Evolutionary conservation across 352 stramenopile genomes (phyloP).

Genomic region (Phytophthora pisi): DNA sequence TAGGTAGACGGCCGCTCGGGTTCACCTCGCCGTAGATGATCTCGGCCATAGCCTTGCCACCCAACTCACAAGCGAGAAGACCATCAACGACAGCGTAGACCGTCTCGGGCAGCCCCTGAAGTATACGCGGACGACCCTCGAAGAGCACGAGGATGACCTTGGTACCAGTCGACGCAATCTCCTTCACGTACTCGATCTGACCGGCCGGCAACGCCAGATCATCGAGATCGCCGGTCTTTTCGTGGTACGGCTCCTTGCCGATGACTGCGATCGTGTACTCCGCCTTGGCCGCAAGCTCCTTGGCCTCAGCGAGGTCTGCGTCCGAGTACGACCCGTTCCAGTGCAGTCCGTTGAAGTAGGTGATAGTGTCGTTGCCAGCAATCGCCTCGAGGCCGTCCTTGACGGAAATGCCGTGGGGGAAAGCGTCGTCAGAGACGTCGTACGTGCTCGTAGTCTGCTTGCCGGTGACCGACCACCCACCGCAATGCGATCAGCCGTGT

Average conservation of each 20-base stretch:
- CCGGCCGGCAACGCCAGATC: conserved; percentile 65
- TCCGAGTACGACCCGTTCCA: conserved; percentile 34
- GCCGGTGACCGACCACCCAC: conserved; percentile 76
- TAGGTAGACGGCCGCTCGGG: conserved; percentile 79
- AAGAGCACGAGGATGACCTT: conserved; percentile 84
- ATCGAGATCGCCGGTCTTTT: conserved; percentile 87
- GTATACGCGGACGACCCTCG: conserved; percentile 73
- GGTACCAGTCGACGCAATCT: conserved; percentile 61
- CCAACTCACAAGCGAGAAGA: conserved; percentile 73
- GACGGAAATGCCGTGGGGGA: conserved; percentile 66
- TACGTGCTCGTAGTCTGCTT: conserved; percentile 23
- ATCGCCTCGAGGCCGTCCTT: conserved; percentile 55
- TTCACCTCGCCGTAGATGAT: conserved; percentile 83
- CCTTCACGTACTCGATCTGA: conserved; percentile 75
- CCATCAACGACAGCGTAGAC: conserved; percentile 81
- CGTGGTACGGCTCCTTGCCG: conserved; percentile 76
- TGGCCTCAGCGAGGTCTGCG: conserved; percentile 57
- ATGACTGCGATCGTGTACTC: conserved; percentile 75
- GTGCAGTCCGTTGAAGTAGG: conserved; percentile 64
- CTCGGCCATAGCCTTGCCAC: conserved; percentile 81
- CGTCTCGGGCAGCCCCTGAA: conserved; percentile 48
- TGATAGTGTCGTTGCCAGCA: conserved; percentile 26
- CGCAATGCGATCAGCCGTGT: conserved; percentile 67
- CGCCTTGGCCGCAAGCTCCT: conserved; percentile 47
- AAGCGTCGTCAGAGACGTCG: conserved; percentile 27